Evolutionary conservation across 2,329 filamentous ascomycete species (phyloP).

Genomic region (Orbilia ellipsospora): DNA sequence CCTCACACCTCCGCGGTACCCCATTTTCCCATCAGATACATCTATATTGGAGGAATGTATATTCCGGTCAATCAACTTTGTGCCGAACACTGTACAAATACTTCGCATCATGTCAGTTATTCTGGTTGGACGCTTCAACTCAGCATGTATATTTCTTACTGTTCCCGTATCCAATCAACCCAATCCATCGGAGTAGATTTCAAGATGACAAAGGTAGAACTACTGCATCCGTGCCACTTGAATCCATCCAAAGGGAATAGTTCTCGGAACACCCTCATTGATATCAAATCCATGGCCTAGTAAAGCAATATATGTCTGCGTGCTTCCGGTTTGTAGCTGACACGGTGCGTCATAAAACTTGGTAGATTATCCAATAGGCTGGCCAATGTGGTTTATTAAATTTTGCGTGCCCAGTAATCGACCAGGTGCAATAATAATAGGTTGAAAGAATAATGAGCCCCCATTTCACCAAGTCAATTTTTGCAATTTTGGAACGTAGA

Average conservation of each 20-base stretch:
- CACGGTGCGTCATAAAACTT: constrained; percentile 23
- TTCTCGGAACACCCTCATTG: no score
- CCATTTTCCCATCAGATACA: constrained; percentile 10
- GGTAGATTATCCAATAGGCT: constrained; percentile 17
- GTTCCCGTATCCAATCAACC: constrained; percentile 11
- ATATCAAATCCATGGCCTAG: no score
- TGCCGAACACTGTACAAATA: no score
- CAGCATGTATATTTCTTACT: constrained; percentile 38
- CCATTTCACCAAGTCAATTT: neutral
- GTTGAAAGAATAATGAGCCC: constrained; percentile 3
- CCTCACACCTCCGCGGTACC: constrained; percentile 18
- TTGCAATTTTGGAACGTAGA: neutral
- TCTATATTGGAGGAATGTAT: constrained; percentile 13
- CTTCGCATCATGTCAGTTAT: constrained; percentile 36
- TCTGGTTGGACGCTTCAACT: constrained; percentile 37
- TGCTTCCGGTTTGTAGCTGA: constrained; percentile 17
- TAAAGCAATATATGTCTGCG: neutral
- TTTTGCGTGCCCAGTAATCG: neutral
- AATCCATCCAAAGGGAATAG: constrained; percentile 1
- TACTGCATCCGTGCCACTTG: constrained; percentile 6
- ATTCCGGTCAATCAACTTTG: neutral
- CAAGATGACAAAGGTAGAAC: neutral
- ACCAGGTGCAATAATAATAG: neutral
- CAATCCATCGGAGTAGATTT: constrained; percentile 17
- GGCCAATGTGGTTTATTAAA: neutral